Base-by-base conservation (phyloP, 2,329 filamentous ascomycete genomes). In the Tolypocladium tundrense region DNA sequence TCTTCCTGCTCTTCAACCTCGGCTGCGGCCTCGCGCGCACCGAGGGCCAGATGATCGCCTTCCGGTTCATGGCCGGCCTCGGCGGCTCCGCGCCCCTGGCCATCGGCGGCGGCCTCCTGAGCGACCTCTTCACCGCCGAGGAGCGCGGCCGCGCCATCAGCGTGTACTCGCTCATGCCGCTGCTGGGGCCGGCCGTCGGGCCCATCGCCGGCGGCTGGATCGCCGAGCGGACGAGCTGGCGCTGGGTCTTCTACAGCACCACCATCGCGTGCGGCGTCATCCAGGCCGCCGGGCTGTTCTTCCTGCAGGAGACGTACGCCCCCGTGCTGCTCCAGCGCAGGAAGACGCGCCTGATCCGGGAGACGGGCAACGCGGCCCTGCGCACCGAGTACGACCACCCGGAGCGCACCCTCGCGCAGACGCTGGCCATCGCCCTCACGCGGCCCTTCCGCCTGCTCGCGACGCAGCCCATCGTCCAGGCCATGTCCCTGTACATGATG, bases 161-260 rank as follows among this genome's bases (percentile, higher is more conserved):
- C 2, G 77, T 80, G 2, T 88, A 87, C 67, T 82, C 82, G 2
- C 77, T 86, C 71, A 79, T 82, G 2, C 82, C 86, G 1, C 77
- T 86, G 19, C 79, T 80, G 8, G 82, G 83, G 0, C 82, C 83
- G 0, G 74, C 75, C 0, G 54, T 84, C 14, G 82, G 76, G 0
- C 76, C 77, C 1, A 73, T 79, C 60, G 72, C 74, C 5, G 76
- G 73, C 13, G 72, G 74, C 3, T 73, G 71, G 37, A 63, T 78
- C 9, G 70, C 72, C 8, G 65, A 68, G 57, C 75, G 83, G 7
- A 77, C 81, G 9, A 84, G 79, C 1, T 91, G 88, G 88, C 79
- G 87, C 43, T 91, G 88, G 88, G 81, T 84, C 9, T 91, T 90
- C 72, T 88, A 81, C 72, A 77, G 83, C 0, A 87, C 85, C 0